These are phyloP conservation scores for Sporothrix brunneoviolacea DNA, from an alignment of 2,329 filamentous ascomycete species.

Conservation along the genomic window DNA sequence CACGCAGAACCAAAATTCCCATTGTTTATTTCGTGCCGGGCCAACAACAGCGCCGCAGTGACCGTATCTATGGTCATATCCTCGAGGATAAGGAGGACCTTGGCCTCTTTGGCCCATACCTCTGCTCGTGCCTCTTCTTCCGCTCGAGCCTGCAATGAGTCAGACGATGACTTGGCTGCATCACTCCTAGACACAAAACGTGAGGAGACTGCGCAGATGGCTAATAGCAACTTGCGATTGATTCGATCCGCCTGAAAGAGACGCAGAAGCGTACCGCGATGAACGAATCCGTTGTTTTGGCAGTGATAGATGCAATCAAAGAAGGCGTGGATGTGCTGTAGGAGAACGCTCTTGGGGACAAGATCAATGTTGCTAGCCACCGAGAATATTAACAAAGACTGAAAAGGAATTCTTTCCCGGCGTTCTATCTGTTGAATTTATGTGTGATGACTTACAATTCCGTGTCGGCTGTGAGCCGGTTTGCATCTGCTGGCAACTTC, in stretches of 20 bases:
- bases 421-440: not conserved
- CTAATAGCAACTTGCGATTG: not conserved
- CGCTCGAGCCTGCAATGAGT: too few relatives aligned
- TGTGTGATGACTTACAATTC: too few relatives aligned
- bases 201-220: not conserved
- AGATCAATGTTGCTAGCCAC: not conserved
- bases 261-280: not conserved
- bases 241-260: not conserved
- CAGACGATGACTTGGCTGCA: not conserved
- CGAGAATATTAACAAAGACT: too few relatives aligned
- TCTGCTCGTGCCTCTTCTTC: not conserved
- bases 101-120: slow-evolving; percentile 1
- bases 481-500: too few relatives aligned
- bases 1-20: not conserved
- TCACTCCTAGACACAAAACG: not conserved
- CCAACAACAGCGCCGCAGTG: not conserved
- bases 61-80: slow-evolving; percentile 2
- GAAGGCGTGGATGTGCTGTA: not conserved
- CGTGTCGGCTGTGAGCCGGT: too few relatives aligned
- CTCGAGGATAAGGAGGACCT: not conserved
- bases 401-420: not conserved
- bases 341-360: not conserved
- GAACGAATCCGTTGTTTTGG: not conserved
- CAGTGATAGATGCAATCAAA: not conserved
- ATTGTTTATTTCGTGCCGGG: not conserved